Evolutionary conservation across 2,329 filamentous ascomycete species (phyloP).

Genomic region (Chalara sp.): DNA sequence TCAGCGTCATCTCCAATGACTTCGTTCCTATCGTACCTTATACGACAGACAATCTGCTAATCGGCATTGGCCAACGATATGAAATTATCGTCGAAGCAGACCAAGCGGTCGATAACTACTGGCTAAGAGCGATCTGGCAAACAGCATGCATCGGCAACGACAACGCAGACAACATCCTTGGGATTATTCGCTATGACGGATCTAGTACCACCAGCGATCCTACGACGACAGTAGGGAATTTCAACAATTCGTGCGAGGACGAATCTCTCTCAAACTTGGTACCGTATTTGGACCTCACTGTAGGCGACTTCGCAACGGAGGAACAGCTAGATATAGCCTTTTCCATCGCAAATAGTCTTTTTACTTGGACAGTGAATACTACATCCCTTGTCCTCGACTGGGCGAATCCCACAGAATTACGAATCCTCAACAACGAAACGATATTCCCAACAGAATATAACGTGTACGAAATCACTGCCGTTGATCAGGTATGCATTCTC

Average conservation of each 20-base stretch:
- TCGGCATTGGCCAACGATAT: conserved; percentile 47
- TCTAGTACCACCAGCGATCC: conserved; percentile 35
- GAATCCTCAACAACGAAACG: neutral
- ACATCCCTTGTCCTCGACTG: neutral
- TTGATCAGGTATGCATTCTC: conserved; percentile 8
- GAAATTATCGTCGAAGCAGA: conserved; percentile 38
- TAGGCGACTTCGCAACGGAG: conserved; percentile 9
- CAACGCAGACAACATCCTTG: conserved; percentile 40
- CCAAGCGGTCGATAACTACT: conserved; percentile 40
- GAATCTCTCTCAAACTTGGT: conserved; percentile 15
- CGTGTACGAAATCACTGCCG: conserved; percentile 15
- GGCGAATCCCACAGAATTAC: neutral
- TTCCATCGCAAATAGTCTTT: neutral
- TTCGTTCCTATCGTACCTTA: conserved; percentile 30
- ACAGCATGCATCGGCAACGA: conserved; percentile 50
- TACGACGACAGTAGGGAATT: conserved; percentile 12
- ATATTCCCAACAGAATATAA: neutral
- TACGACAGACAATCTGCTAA: conserved; percentile 39
- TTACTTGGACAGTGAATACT: neutral
- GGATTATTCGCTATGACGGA: conserved; percentile 42
- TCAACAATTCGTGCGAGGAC: conserved; percentile 16
- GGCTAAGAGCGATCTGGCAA: conserved; percentile 49
- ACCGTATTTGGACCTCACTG: conserved; percentile 15
- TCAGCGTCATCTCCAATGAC: conserved; percentile 59
- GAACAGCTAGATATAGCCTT: neutral